These are phyloP conservation scores for Blastosporella zonata DNA, from an alignment of 1,284 basidiomycete genomes.

Conservation along the genomic window DNA sequence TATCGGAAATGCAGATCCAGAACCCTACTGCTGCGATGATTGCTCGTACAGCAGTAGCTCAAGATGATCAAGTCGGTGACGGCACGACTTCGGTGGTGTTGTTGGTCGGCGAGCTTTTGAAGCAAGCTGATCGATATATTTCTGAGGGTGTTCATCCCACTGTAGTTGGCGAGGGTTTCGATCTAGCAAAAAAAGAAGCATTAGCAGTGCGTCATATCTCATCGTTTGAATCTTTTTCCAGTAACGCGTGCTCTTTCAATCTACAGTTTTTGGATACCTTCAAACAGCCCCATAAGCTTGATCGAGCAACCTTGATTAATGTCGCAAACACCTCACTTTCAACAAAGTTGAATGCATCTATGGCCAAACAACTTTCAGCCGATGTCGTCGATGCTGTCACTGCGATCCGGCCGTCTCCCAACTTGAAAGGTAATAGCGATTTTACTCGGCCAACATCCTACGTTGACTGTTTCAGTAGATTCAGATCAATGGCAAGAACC, in stretches of 20 bases:
- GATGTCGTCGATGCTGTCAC: conserved; percentile 96
- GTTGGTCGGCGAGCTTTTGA: conserved; percentile 94
- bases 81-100: conserved; percentile 98
- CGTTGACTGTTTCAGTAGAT: conserved; percentile 34
- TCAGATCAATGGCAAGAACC: conserved; percentile 76
- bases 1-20: conserved; percentile 99
- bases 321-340: conserved; percentile 94
- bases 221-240: conserved; percentile 3
- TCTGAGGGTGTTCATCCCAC: conserved; percentile 98
- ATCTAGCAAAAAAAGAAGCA: conserved; percentile 96
- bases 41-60: conserved; percentile 95
- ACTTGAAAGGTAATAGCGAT: conserved; percentile 45
- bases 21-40: conserved; percentile 99
- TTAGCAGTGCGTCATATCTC: conserved; percentile 59
- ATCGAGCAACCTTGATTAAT: conserved; percentile 88
- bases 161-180: conserved; percentile 93
- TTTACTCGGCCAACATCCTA: not conserved
- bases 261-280: conserved; percentile 88
- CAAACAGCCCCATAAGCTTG: conserved; percentile 73
- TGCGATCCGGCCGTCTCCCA: conserved; percentile 76
- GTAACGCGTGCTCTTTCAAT: not conserved
- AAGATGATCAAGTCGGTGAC: conserved; percentile 99
- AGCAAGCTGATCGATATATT: conserved; percentile 97
- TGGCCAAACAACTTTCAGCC: conserved; percentile 88
- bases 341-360: conserved; percentile 84